Percentiles rank a stretch among this genome's conserved stretches.
Conservation (phyloP, 169 alveolate genomes). For the Plasmodium cynomolgi region DNA sequence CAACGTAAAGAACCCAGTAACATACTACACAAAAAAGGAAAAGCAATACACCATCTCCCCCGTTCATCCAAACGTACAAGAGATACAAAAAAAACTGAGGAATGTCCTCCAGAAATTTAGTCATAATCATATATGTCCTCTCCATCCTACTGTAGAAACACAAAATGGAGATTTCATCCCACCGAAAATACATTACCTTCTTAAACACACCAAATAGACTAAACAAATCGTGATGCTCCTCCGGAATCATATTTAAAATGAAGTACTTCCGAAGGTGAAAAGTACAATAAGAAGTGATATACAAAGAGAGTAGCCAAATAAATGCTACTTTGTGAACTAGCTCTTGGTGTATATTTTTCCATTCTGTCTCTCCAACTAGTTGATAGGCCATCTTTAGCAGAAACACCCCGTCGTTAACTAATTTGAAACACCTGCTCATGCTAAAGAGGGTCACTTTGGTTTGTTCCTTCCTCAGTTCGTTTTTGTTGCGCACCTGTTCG, state of each 20-base stretch:
- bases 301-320: constrained; percentile 24
- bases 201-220: constrained; percentile 27
- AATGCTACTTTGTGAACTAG: not conserved
- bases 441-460: constrained; percentile 15
- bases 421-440: constrained; percentile 23
- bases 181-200: not conserved
- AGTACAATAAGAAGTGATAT: constrained; percentile 22
- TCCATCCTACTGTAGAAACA: constrained; percentile 25
- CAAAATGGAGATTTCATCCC: not conserved
- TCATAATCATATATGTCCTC: constrained; percentile 18
- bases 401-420: constrained; percentile 21
- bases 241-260: constrained; percentile 13
- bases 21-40: constrained; percentile 4
- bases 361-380: not conserved
- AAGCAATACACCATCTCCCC: constrained; percentile 13
- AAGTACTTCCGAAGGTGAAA: constrained; percentile 33
- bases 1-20: constrained; percentile 2
- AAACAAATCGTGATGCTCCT: constrained; percentile 29
- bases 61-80: constrained; percentile 1
- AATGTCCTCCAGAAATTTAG: constrained; percentile 53
- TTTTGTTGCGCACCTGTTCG: constrained; percentile 8
- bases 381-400: constrained; percentile 15
- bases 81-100: constrained; percentile 44
- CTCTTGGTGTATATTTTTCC: not conserved
- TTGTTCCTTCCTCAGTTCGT: constrained; percentile 31